Conservation (phyloP, 1,284 basidiomycete genomes). For the Ceratorhiza oryzae-sativae region DNA sequence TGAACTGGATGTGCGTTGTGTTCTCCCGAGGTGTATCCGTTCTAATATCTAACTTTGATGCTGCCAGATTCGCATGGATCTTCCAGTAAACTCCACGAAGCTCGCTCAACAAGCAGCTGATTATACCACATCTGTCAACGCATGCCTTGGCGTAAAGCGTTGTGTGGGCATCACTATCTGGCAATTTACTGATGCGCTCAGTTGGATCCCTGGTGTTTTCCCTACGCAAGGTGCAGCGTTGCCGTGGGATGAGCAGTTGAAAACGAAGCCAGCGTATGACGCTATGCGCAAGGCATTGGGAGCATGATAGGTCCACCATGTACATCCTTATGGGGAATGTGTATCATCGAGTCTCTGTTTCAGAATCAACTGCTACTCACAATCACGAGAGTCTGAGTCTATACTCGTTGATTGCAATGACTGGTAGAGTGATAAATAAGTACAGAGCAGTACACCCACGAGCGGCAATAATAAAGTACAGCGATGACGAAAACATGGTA, state of each 20-base stretch:
- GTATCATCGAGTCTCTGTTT: constrained; percentile 8
- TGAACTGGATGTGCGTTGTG: constrained; percentile 33
- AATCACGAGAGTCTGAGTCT: background rate
- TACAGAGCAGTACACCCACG: constrained; percentile 37
- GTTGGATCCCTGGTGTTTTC: constrained; percentile 44
- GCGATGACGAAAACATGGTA: constrained; percentile 25
- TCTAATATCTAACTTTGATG: constrained; percentile 20
- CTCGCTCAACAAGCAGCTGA: constrained; percentile 43
- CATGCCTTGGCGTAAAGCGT: constrained; percentile 39
- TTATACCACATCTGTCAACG: constrained; percentile 42
- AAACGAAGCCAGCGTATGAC: constrained; percentile 43
- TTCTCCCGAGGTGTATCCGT: constrained; percentile 3
- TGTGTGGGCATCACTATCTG: constrained; percentile 42
- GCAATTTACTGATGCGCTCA: constrained; percentile 42
- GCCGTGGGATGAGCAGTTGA: constrained; percentile 39
- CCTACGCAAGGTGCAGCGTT: constrained; percentile 36
- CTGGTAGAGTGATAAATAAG: constrained; percentile 35
- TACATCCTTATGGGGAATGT: constrained; percentile 1
- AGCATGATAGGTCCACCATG: constrained; percentile 18
- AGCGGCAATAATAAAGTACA: constrained; percentile 31
- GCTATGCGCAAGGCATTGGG: constrained; percentile 40
- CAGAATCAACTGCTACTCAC: background rate
- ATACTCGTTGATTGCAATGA: background rate
- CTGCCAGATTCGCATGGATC: constrained; percentile 42
- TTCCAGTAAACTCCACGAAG: constrained; percentile 40